Evolutionary conservation across 441 rosid species (phyloP).

Genomic region (Croton laevigatus): DNA sequence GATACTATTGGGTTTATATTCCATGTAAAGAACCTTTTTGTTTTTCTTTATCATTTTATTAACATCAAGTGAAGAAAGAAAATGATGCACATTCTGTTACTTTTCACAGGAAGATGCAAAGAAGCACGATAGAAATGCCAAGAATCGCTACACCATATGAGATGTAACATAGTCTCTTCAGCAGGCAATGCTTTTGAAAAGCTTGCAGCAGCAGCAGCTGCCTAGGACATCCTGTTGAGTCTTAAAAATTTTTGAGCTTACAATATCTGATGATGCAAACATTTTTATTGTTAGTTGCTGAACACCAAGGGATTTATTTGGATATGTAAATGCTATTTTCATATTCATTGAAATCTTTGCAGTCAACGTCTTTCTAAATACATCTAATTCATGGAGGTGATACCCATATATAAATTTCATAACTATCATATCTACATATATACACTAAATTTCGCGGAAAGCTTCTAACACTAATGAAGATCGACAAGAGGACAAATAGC

Average conservation of each 20-base stretch:
- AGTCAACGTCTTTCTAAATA: too few relatives aligned
- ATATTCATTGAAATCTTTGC: neutral
- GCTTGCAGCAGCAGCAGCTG: too few relatives aligned
- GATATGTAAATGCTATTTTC: neutral
- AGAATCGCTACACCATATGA: constrained; percentile 57
- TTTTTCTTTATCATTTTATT: neutral
- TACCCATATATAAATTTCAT: too few relatives aligned
- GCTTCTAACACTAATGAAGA: too few relatives aligned
- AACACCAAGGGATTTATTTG: neutral
- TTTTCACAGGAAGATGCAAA: constrained; percentile 68
- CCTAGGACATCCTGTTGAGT: neutral
- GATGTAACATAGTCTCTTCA: constrained; percentile 6
- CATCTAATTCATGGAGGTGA: too few relatives aligned
- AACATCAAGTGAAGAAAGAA: neutral
- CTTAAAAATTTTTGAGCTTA: neutral
- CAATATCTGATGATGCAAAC: neutral
- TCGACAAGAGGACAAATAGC: neutral
- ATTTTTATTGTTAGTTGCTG: too few relatives aligned
- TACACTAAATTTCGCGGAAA: too few relatives aligned
- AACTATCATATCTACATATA: too few relatives aligned
- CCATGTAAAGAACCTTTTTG: constrained; percentile 50
- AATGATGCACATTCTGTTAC: neutral
- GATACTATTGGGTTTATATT: constrained; percentile 64
- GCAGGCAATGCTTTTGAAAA: neutral
- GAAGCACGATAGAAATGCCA: constrained; percentile 50